Evolutionary conservation across 495 filamentous ascomycete genomes (phyloP).

Genomic region (Penicillium simplicissimum): DNA sequence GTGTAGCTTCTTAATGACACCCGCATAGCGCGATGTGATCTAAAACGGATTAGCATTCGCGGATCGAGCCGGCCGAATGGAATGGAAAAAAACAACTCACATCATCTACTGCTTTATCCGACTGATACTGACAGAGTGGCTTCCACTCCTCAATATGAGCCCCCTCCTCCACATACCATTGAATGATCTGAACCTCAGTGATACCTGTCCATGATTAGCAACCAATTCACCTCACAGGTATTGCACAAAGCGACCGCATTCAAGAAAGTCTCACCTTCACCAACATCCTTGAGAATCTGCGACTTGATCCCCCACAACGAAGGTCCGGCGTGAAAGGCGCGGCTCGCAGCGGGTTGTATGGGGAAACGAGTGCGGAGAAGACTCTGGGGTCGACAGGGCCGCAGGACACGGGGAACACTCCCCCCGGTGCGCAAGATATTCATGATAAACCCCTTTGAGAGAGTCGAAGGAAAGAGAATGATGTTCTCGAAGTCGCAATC

Average conservation of each 20-base stretch:
- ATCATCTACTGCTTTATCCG: constrained; percentile 97
- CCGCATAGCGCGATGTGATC: constrained; percentile 93
- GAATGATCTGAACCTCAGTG: constrained; percentile 96
- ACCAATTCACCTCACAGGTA: constrained; percentile 11
- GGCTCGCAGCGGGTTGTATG: constrained; percentile 29
- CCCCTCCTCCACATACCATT: constrained; percentile 98
- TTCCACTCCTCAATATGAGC: constrained; percentile 98
- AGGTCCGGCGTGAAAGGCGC: constrained; percentile 61
- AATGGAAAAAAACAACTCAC: constrained; percentile 36
- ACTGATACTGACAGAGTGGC: constrained; percentile 95
- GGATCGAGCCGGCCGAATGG: background rate
- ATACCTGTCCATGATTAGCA: constrained; percentile 62
- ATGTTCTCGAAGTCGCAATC: background rate
- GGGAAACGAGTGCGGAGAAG: constrained; percentile 33
- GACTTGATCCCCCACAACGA: constrained; percentile 69
- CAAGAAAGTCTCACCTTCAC: constrained; percentile 67
- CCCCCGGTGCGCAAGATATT: constrained; percentile 35
- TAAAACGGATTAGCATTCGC: constrained; percentile 30
- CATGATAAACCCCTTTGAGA: constrained; percentile 30
- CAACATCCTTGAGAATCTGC: constrained; percentile 92
- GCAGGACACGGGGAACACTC: constrained; percentile 30
- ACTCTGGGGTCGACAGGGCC: constrained; percentile 29
- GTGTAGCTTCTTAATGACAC: constrained; percentile 93
- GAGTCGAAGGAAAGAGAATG: constrained; percentile 5
- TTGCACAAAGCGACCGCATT: background rate